These are phyloP conservation scores for Dictyostelium purpureum DNA, from an alignment of 78 protist species.

Conservation along the genomic window DNA sequence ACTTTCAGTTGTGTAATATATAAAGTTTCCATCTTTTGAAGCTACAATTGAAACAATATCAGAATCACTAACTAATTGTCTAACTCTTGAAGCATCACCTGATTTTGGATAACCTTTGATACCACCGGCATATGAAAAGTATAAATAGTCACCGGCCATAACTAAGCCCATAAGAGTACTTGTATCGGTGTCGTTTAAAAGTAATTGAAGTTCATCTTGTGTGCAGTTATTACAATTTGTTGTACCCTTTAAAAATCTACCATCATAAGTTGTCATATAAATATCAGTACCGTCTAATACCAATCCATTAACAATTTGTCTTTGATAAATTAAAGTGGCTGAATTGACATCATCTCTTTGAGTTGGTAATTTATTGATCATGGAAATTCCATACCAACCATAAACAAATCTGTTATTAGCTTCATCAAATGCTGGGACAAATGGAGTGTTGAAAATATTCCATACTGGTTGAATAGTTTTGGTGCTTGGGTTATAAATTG, in stretches of 20 bases:
- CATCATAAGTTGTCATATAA: background rate
- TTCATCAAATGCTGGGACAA: background rate
- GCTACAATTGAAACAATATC: background rate
- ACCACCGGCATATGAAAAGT: background rate
- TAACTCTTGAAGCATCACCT: background rate
- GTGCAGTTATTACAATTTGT: background rate
- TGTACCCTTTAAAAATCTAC: background rate
- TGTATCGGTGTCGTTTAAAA: background rate
- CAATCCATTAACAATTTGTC: background rate
- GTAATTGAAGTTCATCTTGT: background rate
- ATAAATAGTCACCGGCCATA: background rate
- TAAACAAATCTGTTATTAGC: background rate
- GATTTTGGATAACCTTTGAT: background rate
- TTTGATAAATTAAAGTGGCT: background rate
- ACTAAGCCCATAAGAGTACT: background rate
- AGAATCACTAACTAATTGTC: background rate
- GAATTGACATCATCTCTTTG: background rate
- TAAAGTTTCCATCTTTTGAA: background rate
- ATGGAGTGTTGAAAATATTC: background rate
- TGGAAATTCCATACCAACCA: background rate
- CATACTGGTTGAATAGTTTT: background rate
- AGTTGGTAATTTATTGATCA: background rate
- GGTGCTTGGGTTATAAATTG: background rate
- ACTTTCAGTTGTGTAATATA: background rate
- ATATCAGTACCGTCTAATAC: background rate